Evolutionary conservation across 352 stramenopile genomes (phyloP).

Genomic region (Pythium dissotocum): DNA sequence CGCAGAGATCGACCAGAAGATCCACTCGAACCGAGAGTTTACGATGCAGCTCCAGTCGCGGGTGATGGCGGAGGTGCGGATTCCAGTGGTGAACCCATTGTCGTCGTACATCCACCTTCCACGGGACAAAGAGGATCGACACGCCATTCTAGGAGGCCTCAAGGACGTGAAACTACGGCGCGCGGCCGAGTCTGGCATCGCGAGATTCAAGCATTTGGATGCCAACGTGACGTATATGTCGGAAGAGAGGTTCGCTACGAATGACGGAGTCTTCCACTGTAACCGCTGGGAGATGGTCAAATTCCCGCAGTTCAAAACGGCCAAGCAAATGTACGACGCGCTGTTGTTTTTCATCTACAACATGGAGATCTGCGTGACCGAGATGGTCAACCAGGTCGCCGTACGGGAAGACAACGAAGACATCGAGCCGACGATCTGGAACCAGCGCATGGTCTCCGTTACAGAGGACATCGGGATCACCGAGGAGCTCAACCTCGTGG

Average conservation of each 20-base stretch:
- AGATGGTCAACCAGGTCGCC: slow-evolving; percentile 40
- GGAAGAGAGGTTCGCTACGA: neutral
- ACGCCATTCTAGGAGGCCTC: neutral
- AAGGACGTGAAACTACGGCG: neutral
- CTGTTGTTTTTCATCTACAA: slow-evolving; percentile 40
- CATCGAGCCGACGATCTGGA: slow-evolving; percentile 26
- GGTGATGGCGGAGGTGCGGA: neutral
- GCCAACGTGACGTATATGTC: neutral
- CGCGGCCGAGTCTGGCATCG: neutral
- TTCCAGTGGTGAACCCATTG: neutral
- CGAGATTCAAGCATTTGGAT: neutral
- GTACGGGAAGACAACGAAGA: slow-evolving; percentile 30
- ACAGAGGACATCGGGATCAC: slow-evolving; percentile 18
- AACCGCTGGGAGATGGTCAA: slow-evolving; percentile 35
- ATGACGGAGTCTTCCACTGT: slow-evolving; percentile 1
- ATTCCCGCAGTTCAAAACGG: slow-evolving; percentile 36
- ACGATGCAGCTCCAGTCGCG: neutral
- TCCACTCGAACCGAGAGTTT: neutral
- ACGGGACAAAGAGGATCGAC: neutral
- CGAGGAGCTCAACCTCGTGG: slow-evolving; percentile 22
- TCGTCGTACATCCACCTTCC: neutral
- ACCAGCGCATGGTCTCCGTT: slow-evolving; percentile 38
- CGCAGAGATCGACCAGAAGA: slow-evolving; percentile 1
- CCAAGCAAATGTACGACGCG: slow-evolving; percentile 46
- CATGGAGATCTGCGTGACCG: slow-evolving; percentile 52